Evolutionary conservation across 352 stramenopile species (phyloP).

Genomic region (Globisporangium perplexum): DNA sequence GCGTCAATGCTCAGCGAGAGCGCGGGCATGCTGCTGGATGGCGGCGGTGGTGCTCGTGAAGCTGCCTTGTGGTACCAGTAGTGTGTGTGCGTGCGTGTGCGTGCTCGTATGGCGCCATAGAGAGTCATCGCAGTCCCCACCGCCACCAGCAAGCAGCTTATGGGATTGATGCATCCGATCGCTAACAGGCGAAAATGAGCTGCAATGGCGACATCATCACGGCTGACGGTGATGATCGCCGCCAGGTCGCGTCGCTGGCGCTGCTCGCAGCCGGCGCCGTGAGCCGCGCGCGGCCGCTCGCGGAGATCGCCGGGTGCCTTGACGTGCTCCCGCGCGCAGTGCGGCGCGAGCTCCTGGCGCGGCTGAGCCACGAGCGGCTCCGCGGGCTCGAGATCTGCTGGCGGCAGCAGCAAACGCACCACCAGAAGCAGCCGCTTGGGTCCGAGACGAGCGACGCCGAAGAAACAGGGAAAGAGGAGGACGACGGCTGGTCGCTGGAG

Average conservation of each 20-base stretch:
- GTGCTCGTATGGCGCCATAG: too few species aligned
- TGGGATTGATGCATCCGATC: too few species aligned
- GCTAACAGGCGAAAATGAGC: too few species aligned
- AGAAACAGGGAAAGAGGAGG: conserved; percentile 1
- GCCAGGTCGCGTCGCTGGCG: conserved; percentile 13
- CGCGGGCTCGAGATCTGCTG: conserved; percentile 37
- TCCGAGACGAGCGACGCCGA: not conserved
- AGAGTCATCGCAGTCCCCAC: too few species aligned
- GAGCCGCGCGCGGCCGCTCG: conserved; percentile 24
- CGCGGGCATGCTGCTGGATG: too few species aligned
- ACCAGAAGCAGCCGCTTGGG: not conserved
- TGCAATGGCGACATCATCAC: too few species aligned
- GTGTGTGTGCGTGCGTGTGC: too few species aligned
- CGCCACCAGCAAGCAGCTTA: too few species aligned
- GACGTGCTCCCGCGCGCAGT: conserved; percentile 36
- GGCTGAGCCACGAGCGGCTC: conserved; percentile 35
- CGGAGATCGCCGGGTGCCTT: conserved; percentile 32
- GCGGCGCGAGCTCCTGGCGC: conserved; percentile 31
- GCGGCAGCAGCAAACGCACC: conserved; percentile 5
- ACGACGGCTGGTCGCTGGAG: conserved; percentile 14
- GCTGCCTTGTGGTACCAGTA: too few species aligned
- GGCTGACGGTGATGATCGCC: too few species aligned
- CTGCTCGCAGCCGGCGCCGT: conserved; percentile 24
- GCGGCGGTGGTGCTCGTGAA: too few species aligned
- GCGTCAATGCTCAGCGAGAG: not conserved